Percentiles rank a stretch among this genome's conserved stretches.
Evolutionary conservation across 768 basidiomycete genomes (phyloP).

Genomic region (Leccinum broughii): DNA sequence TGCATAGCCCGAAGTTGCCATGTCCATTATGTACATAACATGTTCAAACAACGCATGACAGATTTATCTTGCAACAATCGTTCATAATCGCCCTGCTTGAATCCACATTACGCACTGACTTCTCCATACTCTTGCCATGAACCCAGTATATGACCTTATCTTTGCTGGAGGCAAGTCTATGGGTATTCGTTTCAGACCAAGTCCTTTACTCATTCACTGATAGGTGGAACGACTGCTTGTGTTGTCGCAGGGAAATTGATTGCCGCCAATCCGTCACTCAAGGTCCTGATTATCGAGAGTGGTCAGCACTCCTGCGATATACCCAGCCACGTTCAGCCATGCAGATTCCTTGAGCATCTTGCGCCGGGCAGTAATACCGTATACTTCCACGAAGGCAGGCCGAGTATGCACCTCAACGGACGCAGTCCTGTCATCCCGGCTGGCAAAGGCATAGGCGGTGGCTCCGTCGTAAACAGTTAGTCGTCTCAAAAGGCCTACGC

Average conservation of each 20-base stretch:
- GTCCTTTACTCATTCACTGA: neutral
- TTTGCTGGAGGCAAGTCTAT: conserved; percentile 53
- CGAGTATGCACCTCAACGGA: conserved; percentile 45
- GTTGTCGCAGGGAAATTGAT: conserved; percentile 48
- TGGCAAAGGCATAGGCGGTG: conserved; percentile 60
- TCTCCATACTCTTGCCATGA: neutral
- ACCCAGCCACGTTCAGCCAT: conserved; percentile 53
- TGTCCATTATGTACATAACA: no score
- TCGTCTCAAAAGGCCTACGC: neutral
- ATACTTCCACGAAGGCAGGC: conserved; percentile 39
- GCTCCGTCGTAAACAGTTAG: conserved; percentile 61
- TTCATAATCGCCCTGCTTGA: no score
- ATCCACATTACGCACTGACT: no score
- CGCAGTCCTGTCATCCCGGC: conserved; percentile 45
- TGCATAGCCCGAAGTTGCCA: no score
- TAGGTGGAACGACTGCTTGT: conserved; percentile 37
- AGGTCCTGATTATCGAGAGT: conserved; percentile 45
- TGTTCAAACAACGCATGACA: no score
- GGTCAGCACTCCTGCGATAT: conserved; percentile 39
- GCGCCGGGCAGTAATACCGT: conserved; percentile 41
- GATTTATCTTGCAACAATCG: no score
- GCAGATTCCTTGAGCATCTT: conserved; percentile 46
- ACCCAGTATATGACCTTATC: conserved; percentile 46
- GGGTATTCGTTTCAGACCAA: neutral
- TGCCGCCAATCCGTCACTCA: conserved; percentile 51